Evolutionary conservation across 2,329 filamentous ascomycete genomes (phyloP).

Genomic region (Stagonosporopsis rhizophila): DNA sequence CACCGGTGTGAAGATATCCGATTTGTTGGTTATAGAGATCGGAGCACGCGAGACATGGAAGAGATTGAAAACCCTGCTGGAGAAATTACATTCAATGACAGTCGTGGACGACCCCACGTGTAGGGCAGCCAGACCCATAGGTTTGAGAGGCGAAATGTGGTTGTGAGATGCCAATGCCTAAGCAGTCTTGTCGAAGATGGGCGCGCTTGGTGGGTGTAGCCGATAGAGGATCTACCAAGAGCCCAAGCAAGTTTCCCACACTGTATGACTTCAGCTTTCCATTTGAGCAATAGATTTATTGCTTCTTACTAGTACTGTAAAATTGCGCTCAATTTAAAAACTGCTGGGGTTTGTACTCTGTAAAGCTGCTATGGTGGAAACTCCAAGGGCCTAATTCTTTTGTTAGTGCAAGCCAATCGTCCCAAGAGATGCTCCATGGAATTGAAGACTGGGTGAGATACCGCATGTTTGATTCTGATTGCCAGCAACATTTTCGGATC

Average conservation of each 20-base stretch:
- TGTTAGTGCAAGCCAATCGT: background rate
- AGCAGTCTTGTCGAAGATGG: slow-evolving; percentile 22
- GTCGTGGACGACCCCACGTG: slow-evolving; percentile 20
- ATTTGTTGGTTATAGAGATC: background rate
- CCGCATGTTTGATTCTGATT: background rate
- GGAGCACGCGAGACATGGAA: slow-evolving; percentile 3
- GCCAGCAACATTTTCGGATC: background rate
- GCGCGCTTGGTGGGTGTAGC: slow-evolving; percentile 14
- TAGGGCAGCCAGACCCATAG: background rate
- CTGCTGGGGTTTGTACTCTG: background rate
- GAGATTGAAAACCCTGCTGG: background rate
- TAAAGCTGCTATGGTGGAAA: background rate
- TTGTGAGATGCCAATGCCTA: slow-evolving; percentile 21
- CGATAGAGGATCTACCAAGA: slow-evolving; percentile 6
- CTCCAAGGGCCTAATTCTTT: background rate
- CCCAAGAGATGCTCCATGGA: background rate
- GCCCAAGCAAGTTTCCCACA: background rate
- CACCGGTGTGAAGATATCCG: background rate
- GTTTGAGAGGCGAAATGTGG: background rate
- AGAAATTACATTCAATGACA: slow-evolving; percentile 14
- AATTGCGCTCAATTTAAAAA: background rate
- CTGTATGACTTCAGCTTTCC: background rate
- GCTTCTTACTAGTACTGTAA: background rate
- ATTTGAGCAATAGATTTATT: background rate
- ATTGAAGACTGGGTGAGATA: background rate